Evolutionary conservation across 768 basidiomycete genomes (phyloP), one percentile per base, ranked within the genome.

Genomic region (Lentinula detonsa): DNA sequence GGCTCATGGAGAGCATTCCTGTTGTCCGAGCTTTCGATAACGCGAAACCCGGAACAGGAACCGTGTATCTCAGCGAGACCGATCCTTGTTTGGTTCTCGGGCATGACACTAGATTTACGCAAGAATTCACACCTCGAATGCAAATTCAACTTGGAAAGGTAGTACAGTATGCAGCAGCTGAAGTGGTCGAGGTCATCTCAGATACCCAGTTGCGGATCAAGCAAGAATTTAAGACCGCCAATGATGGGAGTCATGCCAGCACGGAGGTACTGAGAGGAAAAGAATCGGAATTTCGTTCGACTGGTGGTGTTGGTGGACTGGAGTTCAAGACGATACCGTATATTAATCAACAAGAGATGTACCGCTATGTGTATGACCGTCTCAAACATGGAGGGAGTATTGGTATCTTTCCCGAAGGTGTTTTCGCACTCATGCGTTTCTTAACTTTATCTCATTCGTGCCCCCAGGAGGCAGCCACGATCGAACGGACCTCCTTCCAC

Each of bases 401-500:
- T 62, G 95, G 96, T 51, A 98, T 99, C 64, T 98, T 98, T 70
- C 97, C 97, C 46, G 97, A 98, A 87, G 96, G 95, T 93, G 13
- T 33, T 35, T 4, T n/a, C n/a, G 23, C 33, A n/a, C 10, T 35
- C 28, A 5, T 4, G 21, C 35, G 8, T n/a, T 16, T 45, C 7
- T 31, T 18, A 1, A 21, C 9, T 11, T 23, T n/a, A 21, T n/a
- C 43, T 54, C 7, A 52, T 60, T 9, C 62, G 23, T 8, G 15
- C 43, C 42, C 6, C 46, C 13, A 98, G 95, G 96, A 66, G 97
- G 97, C 60, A 98, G 95, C 61, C 97, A 99, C 72, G 97, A 99
- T 74, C 88, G 97, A 45, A 95, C 93, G 5, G 95, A 98, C 73
- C 81, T 98, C 51, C 84, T 98, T n/a, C 97, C 97, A 1, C 81